Conservation (phyloP, 257 asterid genomes). For the Nyctanthes arbortristis region DNA sequence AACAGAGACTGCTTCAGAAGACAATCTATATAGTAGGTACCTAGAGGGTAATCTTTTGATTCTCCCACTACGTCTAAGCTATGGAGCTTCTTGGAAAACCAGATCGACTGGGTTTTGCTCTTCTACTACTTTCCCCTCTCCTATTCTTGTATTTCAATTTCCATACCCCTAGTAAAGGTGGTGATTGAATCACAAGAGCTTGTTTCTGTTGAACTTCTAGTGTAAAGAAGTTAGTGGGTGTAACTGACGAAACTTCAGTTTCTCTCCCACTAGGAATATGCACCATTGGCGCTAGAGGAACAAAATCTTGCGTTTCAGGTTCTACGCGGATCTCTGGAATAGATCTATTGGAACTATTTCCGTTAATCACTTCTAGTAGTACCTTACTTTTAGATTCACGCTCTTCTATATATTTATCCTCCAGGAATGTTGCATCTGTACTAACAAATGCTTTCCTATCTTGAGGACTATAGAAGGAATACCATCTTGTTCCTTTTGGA, state of each 20-base stretch:
- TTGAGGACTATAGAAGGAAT: too few relatives aligned
- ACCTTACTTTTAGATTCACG: too few relatives aligned
- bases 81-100: not conserved
- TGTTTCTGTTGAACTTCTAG: not conserved
- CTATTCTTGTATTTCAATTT: too few relatives aligned
- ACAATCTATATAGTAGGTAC: not conserved
- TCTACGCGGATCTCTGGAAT: not conserved
- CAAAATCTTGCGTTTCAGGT: not conserved
- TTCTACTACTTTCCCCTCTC: too few relatives aligned
- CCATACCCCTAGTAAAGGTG: not conserved
- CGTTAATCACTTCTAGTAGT: too few relatives aligned
- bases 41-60: not conserved
- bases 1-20: not conserved
- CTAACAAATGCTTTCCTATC: too few relatives aligned
- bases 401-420: too few relatives aligned
- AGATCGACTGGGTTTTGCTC: not conserved
- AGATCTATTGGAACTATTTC: not conserved
- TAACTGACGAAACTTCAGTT: not conserved
- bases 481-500: too few relatives aligned
- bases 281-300: not conserved
- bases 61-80: not conserved
- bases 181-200: too few relatives aligned
- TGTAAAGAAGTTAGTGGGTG: not conserved
- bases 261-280: not conserved
- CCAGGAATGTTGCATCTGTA: too few relatives aligned